A percentile compares a stretch with the other conserved stretches of the same genome.
Conservation (phyloP, 805 yeast genomes). For the Hanseniaspora osmophila region DNA sequence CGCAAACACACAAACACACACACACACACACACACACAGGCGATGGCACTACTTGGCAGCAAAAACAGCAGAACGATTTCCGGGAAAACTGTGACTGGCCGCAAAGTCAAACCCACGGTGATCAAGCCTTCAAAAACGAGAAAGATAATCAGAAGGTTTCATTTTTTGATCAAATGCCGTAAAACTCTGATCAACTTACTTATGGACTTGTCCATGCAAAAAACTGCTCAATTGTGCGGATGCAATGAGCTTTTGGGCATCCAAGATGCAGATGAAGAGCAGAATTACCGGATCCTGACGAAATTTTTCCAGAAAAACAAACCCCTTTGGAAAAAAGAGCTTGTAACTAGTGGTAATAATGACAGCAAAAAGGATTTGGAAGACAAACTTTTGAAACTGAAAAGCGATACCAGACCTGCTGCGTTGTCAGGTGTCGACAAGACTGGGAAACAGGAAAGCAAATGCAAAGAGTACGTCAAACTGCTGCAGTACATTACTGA, state of each 20-base stretch:
- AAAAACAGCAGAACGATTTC: constrained; percentile 22
- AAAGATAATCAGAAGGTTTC: constrained; percentile 64
- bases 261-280: constrained; percentile 8
- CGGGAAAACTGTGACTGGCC: constrained; percentile 21
- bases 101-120: constrained; percentile 26
- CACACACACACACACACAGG: not conserved
- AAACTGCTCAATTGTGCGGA: constrained; percentile 8
- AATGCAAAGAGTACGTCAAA: constrained; percentile 1
- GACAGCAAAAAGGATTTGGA: constrained; percentile 7
- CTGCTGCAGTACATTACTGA: constrained; percentile 41
- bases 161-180: constrained; percentile 48
- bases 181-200: constrained; percentile 19
- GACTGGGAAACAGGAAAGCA: constrained; percentile 7
- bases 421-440: not conserved
- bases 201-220: too few species aligned
- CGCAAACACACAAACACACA: too few species aligned
- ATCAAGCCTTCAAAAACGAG: constrained; percentile 63
- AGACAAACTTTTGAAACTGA: constrained; percentile 5
- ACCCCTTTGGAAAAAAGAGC: too few species aligned
- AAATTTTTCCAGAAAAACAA: constrained; percentile 2
- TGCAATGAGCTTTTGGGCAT: constrained; percentile 14
- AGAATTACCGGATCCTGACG: not conserved
- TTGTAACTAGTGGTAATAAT: constrained; percentile 5
- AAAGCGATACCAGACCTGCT: constrained; percentile 7
- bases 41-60: constrained; percentile 4